These are phyloP conservation scores for Torulaspora globosa DNA, from an alignment of 1,139 yeast species.

Conservation along the genomic window DNA sequence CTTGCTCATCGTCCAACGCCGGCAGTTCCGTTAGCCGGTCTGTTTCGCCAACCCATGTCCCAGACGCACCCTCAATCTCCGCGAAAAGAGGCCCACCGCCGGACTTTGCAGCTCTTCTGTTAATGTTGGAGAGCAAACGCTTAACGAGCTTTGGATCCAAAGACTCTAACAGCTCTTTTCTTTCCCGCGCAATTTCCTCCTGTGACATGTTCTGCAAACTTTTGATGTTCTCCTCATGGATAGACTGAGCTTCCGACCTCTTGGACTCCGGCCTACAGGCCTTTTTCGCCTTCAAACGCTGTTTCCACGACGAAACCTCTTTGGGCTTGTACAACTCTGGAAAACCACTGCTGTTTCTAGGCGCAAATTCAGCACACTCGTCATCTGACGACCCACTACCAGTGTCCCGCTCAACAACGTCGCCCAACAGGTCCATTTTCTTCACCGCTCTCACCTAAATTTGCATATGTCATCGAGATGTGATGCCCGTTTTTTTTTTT, in stretches of 20 bases:
- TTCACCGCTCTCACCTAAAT: no score
- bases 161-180: slow-evolving; percentile 59
- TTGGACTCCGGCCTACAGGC: slow-evolving; percentile 19
- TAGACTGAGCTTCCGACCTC: slow-evolving; percentile 60
- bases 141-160: slow-evolving; percentile 69
- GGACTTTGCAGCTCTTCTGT: slow-evolving; percentile 37
- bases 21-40: slow-evolving; percentile 40
- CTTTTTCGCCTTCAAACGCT: slow-evolving; percentile 33
- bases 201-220: slow-evolving; percentile 59
- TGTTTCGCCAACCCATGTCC: slow-evolving; percentile 71
- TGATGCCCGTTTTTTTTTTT: slow-evolving; percentile 1
- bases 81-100: slow-evolving; percentile 36
- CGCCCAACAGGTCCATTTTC: slow-evolving; percentile 67
- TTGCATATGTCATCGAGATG: neutral
- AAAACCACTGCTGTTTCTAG: slow-evolving; percentile 39
- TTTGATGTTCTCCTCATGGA: slow-evolving; percentile 71
- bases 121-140: slow-evolving; percentile 45
- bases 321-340: slow-evolving; percentile 41
- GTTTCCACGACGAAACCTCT: slow-evolving; percentile 42
- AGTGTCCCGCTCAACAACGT: slow-evolving; percentile 65
- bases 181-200: slow-evolving; percentile 61
- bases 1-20: slow-evolving; percentile 33
- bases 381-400: slow-evolving; percentile 28
- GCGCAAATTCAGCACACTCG: slow-evolving; percentile 12
- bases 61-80: slow-evolving; percentile 59